Conservation (phyloP, 2,329 filamentous ascomycete species). For the Colletotrichum sp. region DNA sequence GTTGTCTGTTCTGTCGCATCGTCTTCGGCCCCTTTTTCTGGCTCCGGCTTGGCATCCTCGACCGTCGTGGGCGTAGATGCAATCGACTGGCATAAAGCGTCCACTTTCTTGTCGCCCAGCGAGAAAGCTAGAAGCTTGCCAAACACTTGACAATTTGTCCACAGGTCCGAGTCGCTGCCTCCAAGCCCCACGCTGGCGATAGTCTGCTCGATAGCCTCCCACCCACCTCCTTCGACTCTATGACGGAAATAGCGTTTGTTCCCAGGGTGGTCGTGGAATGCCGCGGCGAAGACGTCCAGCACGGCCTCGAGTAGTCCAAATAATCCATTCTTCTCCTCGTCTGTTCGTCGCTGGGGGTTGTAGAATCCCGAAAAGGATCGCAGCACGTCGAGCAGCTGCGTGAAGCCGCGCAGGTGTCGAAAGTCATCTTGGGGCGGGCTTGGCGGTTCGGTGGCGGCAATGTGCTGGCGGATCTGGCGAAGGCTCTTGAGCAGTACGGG, state of each 20-base stretch:
- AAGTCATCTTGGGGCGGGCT: constrained; percentile 77
- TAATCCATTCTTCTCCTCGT: constrained; percentile 67
- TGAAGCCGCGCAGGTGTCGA: constrained; percentile 79
- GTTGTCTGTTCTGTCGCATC: background rate
- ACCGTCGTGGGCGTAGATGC: constrained; percentile 23
- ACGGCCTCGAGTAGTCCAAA: constrained; percentile 74
- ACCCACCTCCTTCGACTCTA: constrained; percentile 77
- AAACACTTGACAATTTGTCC: constrained; percentile 76
- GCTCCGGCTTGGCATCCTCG: constrained; percentile 27
- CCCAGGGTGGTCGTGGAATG: constrained; percentile 79
- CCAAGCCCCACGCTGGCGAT: constrained; percentile 72
- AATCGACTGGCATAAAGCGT: constrained; percentile 67
- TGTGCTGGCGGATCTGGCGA: constrained; percentile 69
- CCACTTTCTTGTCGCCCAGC: constrained; percentile 77
- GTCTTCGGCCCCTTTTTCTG: constrained; percentile 27
- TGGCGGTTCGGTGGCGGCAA: constrained; percentile 52
- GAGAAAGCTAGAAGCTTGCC: constrained; percentile 83
- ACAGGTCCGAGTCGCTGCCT: constrained; percentile 69
- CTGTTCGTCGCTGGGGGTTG: constrained; percentile 65
- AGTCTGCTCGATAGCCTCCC: constrained; percentile 76
- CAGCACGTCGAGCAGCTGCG: constrained; percentile 72
- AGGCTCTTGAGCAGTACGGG: constrained; percentile 58
- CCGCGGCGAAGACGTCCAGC: constrained; percentile 76
- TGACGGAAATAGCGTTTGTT: constrained; percentile 88
- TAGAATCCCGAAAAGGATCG: constrained; percentile 78